Evolutionary conservation across 768 basidiomycete species (phyloP), one percentile per base, ranked within the genome.

Genomic region (Amanita inopinata): DNA sequence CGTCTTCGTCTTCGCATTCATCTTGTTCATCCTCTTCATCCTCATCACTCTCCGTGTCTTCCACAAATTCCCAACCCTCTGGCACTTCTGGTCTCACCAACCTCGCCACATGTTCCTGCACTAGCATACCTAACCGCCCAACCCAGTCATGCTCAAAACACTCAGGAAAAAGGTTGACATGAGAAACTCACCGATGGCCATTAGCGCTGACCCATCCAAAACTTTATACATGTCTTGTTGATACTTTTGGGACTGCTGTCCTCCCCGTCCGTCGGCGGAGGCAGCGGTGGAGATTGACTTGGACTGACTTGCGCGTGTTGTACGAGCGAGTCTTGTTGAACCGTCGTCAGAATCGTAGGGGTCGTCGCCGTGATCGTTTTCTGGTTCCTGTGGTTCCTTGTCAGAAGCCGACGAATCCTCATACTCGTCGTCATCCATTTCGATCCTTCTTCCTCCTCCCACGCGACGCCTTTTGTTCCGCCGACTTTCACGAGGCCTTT

Each of bases 211-310:
- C 3, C 85, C 85, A 50, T 85, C 80, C 47, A 85, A 65, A 2
- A 73, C 66, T 52, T 72, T 82, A 56, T 86, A 87, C 85, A 88
- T 87, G 49, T 84, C 80, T 48, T 66, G 61, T 20, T 60, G 56
- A 22, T 63, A 35, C 20, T 56, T 46, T 41, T 51, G 46, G n/a
- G n/a, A n/a, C n/a, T n/a, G n/a, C n/a, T n/a, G n/a, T n/a, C n/a
- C n/a, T 45, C 52, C 28, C 15, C 52, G 43, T 49, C 49, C 49
- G 4, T 44, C 40, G n/a, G n/a, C n/a, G n/a, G n/a, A n/a, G n/a
- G n/a, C n/a, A n/a, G n/a, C n/a, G n/a, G n/a, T n/a, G n/a, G n/a
- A n/a, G n/a, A n/a, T n/a, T n/a, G n/a, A n/a, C n/a, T n/a, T n/a
- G n/a, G n/a, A n/a, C n/a, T n/a, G n/a, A n/a, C n/a, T n/a, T n/a